Evolutionary conservation across 352 stramenopile species (phyloP), one percentile per base, ranked within the genome.

Genomic region (Phytopythium kandeliae): DNA sequence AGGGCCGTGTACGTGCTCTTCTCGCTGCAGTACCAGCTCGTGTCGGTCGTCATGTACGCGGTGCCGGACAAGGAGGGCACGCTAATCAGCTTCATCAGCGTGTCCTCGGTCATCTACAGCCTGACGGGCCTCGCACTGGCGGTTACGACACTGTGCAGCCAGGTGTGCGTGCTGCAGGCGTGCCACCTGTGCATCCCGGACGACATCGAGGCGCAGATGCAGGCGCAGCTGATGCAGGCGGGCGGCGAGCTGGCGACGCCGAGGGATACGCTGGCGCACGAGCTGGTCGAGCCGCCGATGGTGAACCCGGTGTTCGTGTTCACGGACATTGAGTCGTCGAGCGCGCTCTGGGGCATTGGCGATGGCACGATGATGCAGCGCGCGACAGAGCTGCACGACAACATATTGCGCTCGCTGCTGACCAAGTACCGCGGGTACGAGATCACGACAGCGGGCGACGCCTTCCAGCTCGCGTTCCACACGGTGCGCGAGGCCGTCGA

Each of bases 401-500:
- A 78, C 41, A 63, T 67, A 1, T 46, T 83, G 13, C 69, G 69
- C 0, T 65, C 66, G 1, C 35, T 67, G 48, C 38, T 83, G 35
- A 48, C 54, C n/a, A 68, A 69, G 19, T 71, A 87, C 34, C 65
- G 65, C 35, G 78, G 78, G 12, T 90, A 90, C 48, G 79, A 90
- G 54, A 85, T 90, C 54, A 88, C 79, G 26, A 90, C 79, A 2
- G 65, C 62, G 0, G 79, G 79, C 2, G 79, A 90, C 26, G 67
- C 79, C 4, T 90, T 90, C 57, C 76, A 88, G 21, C 35, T 90
- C 16, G 76, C 72, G 3, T 90, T 90, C 41, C 79, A 85, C 51
- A 84, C 67, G 25, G 72, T 86, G 35, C 60, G 56, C 4, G 79
- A 90, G 41, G 79, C 76, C 0, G 69, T 85, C 5, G 68, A 66